phyloP scores from a whole-genome alignment of 2,329 filamentous ascomycete species.

The Curvularia lunata region DNA sequence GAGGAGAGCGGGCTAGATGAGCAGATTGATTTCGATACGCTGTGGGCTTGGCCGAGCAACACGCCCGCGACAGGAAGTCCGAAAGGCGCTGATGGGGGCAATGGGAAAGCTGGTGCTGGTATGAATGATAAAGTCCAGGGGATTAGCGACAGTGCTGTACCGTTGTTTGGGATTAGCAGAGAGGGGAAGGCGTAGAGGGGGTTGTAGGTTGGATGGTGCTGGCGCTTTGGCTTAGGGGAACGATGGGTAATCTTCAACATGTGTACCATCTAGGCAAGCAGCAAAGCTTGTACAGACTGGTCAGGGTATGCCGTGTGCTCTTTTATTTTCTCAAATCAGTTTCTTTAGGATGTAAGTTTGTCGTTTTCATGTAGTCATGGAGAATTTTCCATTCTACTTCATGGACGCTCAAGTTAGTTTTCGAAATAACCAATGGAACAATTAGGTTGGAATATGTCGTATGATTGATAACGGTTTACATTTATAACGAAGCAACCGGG shows the following conservation, averaged over 20 bases:
- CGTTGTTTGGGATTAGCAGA: slow-evolving; percentile 41
- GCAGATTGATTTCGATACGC: slow-evolving; percentile 51
- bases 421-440: not conserved
- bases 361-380: not conserved
- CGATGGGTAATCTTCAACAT: not conserved
- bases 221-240: not conserved
- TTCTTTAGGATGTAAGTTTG: not conserved
- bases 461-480: not conserved
- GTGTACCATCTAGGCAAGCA: not conserved
- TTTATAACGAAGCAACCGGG: slow-evolving; percentile 2
- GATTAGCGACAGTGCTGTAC: slow-evolving; percentile 12
- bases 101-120: not conserved
- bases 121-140: slow-evolving; percentile 38
- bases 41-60: slow-evolving; percentile 51
- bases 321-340: not conserved
- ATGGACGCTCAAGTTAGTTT: not conserved
- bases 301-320: not conserved
- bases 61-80: slow-evolving; percentile 44
- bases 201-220: not conserved
- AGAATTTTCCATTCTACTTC: not conserved
- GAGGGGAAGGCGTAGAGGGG: not conserved
- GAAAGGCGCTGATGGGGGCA: slow-evolving; percentile 9
- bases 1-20: slow-evolving; percentile 48
- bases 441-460: not conserved
- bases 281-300: not conserved